Percentiles rank a stretch among this genome's conserved stretches.
phyloP scores from a whole-genome alignment of 2,329 filamentous ascomycete genomes.

The Daldinia sp. region DNA sequence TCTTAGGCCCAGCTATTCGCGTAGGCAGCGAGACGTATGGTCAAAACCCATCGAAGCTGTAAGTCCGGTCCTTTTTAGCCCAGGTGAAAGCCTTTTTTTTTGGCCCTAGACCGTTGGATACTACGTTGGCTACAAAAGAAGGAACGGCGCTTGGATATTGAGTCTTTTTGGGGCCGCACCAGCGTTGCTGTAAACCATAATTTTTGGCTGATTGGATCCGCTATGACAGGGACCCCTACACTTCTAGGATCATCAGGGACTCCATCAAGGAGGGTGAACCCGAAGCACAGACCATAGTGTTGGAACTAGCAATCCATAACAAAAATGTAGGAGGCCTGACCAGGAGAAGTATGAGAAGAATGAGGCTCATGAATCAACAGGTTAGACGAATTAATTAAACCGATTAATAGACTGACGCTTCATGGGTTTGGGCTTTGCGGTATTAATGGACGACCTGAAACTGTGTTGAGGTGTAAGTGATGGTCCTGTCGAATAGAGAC shows the following conservation, averaged over 20 bases:
- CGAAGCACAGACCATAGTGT: slow-evolving; percentile 36
- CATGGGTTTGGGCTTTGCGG: slow-evolving; percentile 13
- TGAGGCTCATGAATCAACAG: slow-evolving; percentile 29
- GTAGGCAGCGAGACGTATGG: slow-evolving; percentile 27
- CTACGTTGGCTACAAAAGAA: slow-evolving; percentile 44
- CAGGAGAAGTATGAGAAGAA: slow-evolving; percentile 2
- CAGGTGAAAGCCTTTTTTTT: slow-evolving; percentile 37
- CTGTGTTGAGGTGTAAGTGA: slow-evolving; percentile 18
- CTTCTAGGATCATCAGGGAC: slow-evolving; percentile 25
- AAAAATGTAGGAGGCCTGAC: slow-evolving; percentile 22
- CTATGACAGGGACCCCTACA: slow-evolving; percentile 33
- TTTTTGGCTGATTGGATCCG: slow-evolving; percentile 39
- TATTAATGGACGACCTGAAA: slow-evolving; percentile 21
- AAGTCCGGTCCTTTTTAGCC: slow-evolving; percentile 44
- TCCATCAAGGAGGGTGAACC: slow-evolving; percentile 23
- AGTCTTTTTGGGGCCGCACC: slow-evolving; percentile 35
- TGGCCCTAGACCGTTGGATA: slow-evolving; percentile 32
- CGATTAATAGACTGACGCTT: slow-evolving; percentile 9
- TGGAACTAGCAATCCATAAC: slow-evolving; percentile 22
- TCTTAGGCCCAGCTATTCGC: slow-evolving; percentile 14
- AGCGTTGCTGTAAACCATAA: slow-evolving; percentile 30
- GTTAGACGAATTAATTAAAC: slow-evolving; percentile 23
- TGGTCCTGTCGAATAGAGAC: not conserved
- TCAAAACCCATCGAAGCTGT: slow-evolving; percentile 32
- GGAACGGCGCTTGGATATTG: slow-evolving; percentile 35